Evolutionary conservation across 2,329 filamentous ascomycete species (phyloP), one percentile per base, ranked within the genome.

Genomic region (Fusarium concolor): DNA sequence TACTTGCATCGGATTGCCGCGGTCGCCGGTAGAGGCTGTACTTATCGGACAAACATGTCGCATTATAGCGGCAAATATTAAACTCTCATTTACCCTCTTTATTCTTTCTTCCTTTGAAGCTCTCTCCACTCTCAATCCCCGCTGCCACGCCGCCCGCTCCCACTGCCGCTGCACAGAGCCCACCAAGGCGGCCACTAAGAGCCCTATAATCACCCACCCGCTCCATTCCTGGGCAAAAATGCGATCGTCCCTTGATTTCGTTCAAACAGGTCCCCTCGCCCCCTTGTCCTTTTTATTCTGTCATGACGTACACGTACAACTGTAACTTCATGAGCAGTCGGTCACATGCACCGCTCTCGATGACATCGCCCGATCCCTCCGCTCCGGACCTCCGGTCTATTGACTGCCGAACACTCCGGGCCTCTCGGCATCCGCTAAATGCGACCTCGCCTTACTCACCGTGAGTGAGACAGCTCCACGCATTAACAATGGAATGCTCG

Each of bases 141-240:
- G 42, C 61, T 62, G 46, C 44, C 56, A 65, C 59, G 54, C 52
- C 41, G 44, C 50, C 37, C 26, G 26, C 26, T 26, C 7, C 26
- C 39, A 50, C 55, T 64, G 53, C 54, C 57, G 38, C 22, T 31
- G 22, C 58, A 61, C 26, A 52, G 43, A 62, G 49, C 51, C 65
- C 62, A 60, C 62, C 57, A 57, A 39, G 51, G 60, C 67, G 63
- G 62, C 67, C 67, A 70, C 67, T 70, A 70, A 60, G 58, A 70
- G 67, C 63, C 67, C 67, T 70, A 68, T 50, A 68, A 59, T 65
- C 47, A 39, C 54, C 67, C 67, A 70, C 58, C 58, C 66, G 66
- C 62, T 70, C 67, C 67, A 68, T 70, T 65, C 54, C 62, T 62
- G 35, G 56, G 39, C 65, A 51, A 62, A 63, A 52, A 33, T 68